A percentile compares a stretch with the other conserved stretches of the same genome.
These are phyloP conservation scores for Aspergillus clavatus DNA, from an alignment of 2,329 filamentous ascomycete genomes.

Conservation along the genomic window DNA sequence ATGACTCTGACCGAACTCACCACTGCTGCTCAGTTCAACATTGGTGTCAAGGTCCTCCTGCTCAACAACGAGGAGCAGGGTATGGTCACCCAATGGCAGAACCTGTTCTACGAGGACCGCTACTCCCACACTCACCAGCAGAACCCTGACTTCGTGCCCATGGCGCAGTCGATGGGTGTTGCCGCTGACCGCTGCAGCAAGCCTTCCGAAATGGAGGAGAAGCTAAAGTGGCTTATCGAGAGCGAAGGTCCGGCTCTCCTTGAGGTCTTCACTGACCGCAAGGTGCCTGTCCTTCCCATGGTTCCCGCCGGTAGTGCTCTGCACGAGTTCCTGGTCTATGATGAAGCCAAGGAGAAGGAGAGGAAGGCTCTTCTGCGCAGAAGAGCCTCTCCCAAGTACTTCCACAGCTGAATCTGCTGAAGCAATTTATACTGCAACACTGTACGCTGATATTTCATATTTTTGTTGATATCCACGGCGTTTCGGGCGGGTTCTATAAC, in stretches of 20 bases:
- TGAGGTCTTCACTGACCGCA: slow-evolving; percentile 83
- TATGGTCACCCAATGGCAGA: slow-evolving; percentile 99
- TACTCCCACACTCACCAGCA: slow-evolving; percentile 87
- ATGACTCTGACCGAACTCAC: slow-evolving; percentile 97
- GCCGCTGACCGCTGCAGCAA: slow-evolving; percentile 67
- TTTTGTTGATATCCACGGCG: slow-evolving; percentile 41
- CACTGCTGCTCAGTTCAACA: slow-evolving; percentile 91
- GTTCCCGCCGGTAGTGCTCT: slow-evolving; percentile 81
- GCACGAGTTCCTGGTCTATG: slow-evolving; percentile 90
- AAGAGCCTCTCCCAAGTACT: slow-evolving; percentile 13
- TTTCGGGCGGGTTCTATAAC: slow-evolving; percentile 36
- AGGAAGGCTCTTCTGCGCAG: slow-evolving; percentile 61
- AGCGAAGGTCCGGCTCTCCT: slow-evolving; percentile 87
- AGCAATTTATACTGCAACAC: slow-evolving; percentile 19
- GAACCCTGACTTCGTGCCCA: slow-evolving; percentile 94
- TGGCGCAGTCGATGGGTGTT: slow-evolving; percentile 86
- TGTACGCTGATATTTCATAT: slow-evolving; percentile 25
- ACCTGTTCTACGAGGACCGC: slow-evolving; percentile 92
- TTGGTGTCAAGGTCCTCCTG: slow-evolving; percentile 90
- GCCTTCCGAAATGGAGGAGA: slow-evolving; percentile 70
- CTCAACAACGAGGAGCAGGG: slow-evolving; percentile 97
- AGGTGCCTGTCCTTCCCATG: slow-evolving; percentile 87
- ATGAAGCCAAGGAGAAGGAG: slow-evolving; percentile 66
- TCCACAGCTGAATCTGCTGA: slow-evolving; percentile 18
- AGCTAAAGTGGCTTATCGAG: slow-evolving; percentile 82